Evolutionary conservation across 2,329 filamentous ascomycete genomes (phyloP).

Genomic region (Calonectria hongkongensis): DNA sequence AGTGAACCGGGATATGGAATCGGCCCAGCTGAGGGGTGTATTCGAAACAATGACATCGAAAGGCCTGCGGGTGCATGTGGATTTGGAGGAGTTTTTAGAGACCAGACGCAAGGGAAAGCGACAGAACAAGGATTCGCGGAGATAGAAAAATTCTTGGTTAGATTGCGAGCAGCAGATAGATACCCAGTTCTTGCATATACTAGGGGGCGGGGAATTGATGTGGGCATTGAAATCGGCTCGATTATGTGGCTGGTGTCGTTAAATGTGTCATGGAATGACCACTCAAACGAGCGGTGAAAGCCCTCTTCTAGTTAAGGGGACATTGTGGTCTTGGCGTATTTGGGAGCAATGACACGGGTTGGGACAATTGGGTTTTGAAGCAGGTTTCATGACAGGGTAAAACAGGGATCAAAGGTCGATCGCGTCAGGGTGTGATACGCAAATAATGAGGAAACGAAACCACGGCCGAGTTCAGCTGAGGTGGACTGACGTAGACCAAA

Average conservation of each 20-base stretch:
- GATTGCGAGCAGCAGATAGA: background rate
- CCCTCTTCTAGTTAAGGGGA: background rate
- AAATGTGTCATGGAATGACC: background rate
- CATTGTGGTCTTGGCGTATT: background rate
- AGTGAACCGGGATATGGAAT: conserved; percentile 66
- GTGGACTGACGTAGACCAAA: background rate
- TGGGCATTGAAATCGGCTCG: background rate
- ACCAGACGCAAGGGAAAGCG: conserved; percentile 54
- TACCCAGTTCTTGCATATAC: background rate
- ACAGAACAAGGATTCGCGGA: conserved; percentile 33
- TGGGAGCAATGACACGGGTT: conserved; percentile 1
- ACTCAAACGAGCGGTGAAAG: conserved; percentile 2
- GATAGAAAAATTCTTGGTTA: conserved; percentile 3
- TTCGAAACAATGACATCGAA: conserved; percentile 69
- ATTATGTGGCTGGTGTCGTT: background rate
- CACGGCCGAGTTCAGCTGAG: background rate
- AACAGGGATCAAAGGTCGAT: conserved; percentile 22
- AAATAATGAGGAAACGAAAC: conserved; percentile 16
- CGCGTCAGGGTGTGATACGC: conserved; percentile 2
- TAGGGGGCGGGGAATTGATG: background rate
- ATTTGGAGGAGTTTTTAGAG: conserved; percentile 69
- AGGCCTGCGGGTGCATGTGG: conserved; percentile 70
- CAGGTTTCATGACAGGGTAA: conserved; percentile 24
- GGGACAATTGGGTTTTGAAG: conserved; percentile 11
- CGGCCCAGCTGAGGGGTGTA: conserved; percentile 69